phyloP scores from a whole-genome alignment of 768 basidiomycete species.

The Podaxis sp. region DNA sequence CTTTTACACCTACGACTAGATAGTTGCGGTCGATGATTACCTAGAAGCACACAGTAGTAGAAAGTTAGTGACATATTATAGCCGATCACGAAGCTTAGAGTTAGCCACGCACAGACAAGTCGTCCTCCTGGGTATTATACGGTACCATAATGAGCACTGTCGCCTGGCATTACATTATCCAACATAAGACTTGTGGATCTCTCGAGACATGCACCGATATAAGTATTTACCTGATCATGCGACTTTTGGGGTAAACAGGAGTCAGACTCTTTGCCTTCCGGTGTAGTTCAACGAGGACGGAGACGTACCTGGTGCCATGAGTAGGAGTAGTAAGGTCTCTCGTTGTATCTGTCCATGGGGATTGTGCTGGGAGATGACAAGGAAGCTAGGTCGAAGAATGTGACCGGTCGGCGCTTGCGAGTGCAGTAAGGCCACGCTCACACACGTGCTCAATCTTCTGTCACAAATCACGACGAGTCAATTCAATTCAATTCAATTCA shows the following conservation, averaged over 20 bases:
- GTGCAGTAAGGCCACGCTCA: constrained; percentile 9
- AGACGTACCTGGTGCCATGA: constrained; percentile 83
- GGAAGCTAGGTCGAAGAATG: constrained; percentile 4
- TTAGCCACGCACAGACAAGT: constrained; percentile 52
- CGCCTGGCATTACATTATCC: constrained; percentile 44
- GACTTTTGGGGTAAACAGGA: constrained; percentile 46
- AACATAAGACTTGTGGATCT: constrained; percentile 17
- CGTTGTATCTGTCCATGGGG: constrained; percentile 41
- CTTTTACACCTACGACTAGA: constrained; percentile 72
- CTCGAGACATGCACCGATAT: not conserved
- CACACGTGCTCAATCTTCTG: constrained; percentile 8
- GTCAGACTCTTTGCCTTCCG: constrained; percentile 18
- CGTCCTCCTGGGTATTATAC: constrained; percentile 67
- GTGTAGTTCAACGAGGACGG: constrained; percentile 18
- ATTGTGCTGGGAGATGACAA: constrained; percentile 10
- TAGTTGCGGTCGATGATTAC: constrained; percentile 72
- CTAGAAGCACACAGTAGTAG: constrained; percentile 31
- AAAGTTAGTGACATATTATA: not conserved
- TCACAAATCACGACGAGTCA: constrained; percentile 1
- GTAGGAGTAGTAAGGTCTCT: constrained; percentile 50
- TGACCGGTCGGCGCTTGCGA: constrained; percentile 20
- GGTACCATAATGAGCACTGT: constrained; percentile 77
- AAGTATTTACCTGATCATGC: constrained; percentile 72
- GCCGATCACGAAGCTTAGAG: not conserved
- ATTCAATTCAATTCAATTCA: not conserved